phyloP scores from a whole-genome alignment of 805 yeast genomes.

The Lipomyces lipofer region DNA sequence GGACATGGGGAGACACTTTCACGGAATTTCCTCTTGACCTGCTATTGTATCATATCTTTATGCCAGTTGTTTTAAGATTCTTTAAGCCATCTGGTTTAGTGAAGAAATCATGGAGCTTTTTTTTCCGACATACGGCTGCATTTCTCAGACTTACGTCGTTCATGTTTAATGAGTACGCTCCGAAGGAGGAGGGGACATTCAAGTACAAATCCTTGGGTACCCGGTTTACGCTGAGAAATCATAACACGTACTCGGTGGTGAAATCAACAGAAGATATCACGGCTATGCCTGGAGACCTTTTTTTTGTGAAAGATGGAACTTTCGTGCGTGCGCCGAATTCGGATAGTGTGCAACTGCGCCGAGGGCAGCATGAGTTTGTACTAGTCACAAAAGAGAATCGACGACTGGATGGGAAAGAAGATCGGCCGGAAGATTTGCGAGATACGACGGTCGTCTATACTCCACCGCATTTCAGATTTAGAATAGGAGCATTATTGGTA shows the following conservation, averaged over 20 bases:
- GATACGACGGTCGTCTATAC: constrained; percentile 69
- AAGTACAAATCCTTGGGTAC: constrained; percentile 55
- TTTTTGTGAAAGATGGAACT: constrained; percentile 77
- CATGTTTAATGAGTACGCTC: constrained; percentile 59
- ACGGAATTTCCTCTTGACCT: constrained; percentile 25
- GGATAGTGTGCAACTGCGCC: constrained; percentile 70
- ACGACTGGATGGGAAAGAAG: constrained; percentile 47
- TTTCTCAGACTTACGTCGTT: constrained; percentile 78
- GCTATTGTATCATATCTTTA: constrained; percentile 17
- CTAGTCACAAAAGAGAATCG: constrained; percentile 80
- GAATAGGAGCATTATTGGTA: constrained; percentile 54
- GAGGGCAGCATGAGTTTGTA: constrained; percentile 62
- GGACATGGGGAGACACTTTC: constrained; percentile 19
- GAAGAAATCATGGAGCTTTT: constrained; percentile 32
- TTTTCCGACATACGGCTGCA: constrained; percentile 37
- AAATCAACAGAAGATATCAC: constrained; percentile 16
- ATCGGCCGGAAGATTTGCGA: constrained; percentile 46
- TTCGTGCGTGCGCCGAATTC: constrained; percentile 84
- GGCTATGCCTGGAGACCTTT: constrained; percentile 52
- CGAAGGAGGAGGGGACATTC: constrained; percentile 70
- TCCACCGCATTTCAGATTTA: constrained; percentile 70
- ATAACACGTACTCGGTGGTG: background rate
- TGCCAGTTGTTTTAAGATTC: constrained; percentile 20
- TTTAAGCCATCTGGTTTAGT: constrained; percentile 23
- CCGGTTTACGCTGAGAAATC: constrained; percentile 40